Conservation (phyloP, 2,329 filamentous ascomycete species). For the Sphaerulina musiva region DNA sequence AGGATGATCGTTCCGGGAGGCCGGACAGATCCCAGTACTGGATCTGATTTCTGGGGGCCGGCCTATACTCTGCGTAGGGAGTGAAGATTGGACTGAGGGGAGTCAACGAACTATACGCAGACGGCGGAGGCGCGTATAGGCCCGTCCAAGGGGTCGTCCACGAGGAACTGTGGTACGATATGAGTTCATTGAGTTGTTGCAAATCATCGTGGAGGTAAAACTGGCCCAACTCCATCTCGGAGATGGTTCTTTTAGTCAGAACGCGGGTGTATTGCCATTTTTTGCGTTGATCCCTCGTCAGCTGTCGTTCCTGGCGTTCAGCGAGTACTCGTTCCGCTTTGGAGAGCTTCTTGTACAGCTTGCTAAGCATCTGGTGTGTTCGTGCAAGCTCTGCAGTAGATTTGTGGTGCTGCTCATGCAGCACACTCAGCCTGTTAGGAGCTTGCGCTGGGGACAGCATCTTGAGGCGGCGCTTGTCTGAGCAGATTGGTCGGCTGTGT, state of each 20-base stretch:
- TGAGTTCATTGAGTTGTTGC: constrained; percentile 26
- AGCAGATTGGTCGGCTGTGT: neutral
- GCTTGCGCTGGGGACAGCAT: constrained; percentile 13
- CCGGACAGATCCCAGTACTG: constrained; percentile 31
- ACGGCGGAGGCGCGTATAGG: constrained; percentile 20
- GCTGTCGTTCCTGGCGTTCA: constrained; percentile 16
- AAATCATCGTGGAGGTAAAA: constrained; percentile 23
- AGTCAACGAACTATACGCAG: constrained; percentile 11
- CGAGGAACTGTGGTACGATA: constrained; percentile 16
- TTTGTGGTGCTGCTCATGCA: constrained; percentile 25
- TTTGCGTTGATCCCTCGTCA: constrained; percentile 27
- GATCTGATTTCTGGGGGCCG: constrained; percentile 11
- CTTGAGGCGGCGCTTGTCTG: neutral
- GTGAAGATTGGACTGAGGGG: constrained; percentile 20
- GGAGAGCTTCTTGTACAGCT: constrained; percentile 27
- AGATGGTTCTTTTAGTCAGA: constrained; percentile 21
- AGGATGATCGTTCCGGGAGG: constrained; percentile 22
- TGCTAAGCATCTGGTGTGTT: constrained; percentile 27
- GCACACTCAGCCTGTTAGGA: constrained; percentile 21
- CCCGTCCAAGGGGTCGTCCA: constrained; percentile 19
- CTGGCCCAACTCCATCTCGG: constrained; percentile 23
- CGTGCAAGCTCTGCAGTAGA: constrained; percentile 26
- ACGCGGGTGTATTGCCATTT: constrained; percentile 26
- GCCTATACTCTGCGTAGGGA: constrained; percentile 13
- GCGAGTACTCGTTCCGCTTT: constrained; percentile 22